Evolutionary conservation across 192 early-diverging fungal genomes (phyloP), one percentile per base, ranked within the genome.

Genomic region (Piromyces sp.): DNA sequence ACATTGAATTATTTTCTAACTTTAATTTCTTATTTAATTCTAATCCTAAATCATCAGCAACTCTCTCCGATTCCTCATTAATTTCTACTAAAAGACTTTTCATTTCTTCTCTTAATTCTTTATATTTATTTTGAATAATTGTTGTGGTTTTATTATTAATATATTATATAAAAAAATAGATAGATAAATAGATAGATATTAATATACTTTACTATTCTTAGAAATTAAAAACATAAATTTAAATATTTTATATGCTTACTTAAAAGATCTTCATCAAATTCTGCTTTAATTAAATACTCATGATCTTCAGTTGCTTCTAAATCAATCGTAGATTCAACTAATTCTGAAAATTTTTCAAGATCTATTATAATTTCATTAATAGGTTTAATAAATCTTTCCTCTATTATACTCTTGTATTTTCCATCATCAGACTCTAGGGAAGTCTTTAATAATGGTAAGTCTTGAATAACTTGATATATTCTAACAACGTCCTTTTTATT

Each of bases 321-420:
- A 85, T 98, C 97, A 36, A 98, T 91, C 0, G 94, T 95, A 12
- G 93, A 93, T 85, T 98, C 97, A 13, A 97, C 95, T 83, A 99
- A 85, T 38, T 93, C 89, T 83, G 94, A 88, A 40, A 96, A 85
- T 22, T 91, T 92, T 29, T 86, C 86, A 22, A 97, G 89, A 29
- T 92, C 88, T 5, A 81, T 82, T 22, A 83, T 83, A 83, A 88
- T 85, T 83, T 91, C 87, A 83, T 26, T 15, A 16, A 36, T 33
- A 19, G 33, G 79, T 36, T 36, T 16, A 26, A 36, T 36, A 30
- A 36, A 80, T 80, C 15, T 80, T 19, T 80, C 79, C 5, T 80
- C 22, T 16, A 33, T 36, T 3, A 36, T 80, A 28, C 88, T 86
- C 5, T 80, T 40, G 40, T 84, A 82, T 30, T 80, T 80, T 0